phyloP scores from a whole-genome alignment of 768 basidiomycete species.

The Termitomyces sp. region DNA sequence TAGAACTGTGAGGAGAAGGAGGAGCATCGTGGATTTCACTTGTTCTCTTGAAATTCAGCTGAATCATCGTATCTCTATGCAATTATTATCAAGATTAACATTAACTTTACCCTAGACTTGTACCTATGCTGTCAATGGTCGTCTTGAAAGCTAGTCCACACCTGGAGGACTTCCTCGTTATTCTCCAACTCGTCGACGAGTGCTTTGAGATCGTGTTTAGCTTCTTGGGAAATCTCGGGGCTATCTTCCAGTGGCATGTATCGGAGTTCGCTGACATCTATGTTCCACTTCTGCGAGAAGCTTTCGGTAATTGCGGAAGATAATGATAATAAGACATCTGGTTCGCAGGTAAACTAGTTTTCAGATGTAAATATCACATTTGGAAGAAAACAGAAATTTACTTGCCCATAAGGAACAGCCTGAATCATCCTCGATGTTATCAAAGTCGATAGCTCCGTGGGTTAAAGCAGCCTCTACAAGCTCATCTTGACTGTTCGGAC shows the following conservation, averaged over 20 bases:
- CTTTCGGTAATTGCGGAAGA: slow-evolving; percentile 26
- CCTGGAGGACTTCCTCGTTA: slow-evolving; percentile 50
- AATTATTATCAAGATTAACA: background rate
- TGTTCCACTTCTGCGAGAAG: slow-evolving; percentile 12
- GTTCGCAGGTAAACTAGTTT: slow-evolving; percentile 40
- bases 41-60: background rate
- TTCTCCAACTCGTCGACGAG: slow-evolving; percentile 50
- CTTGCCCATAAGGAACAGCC: slow-evolving; percentile 8
- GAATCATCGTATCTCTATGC: background rate
- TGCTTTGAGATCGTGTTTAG: slow-evolving; percentile 30
- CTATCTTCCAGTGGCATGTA: slow-evolving; percentile 44
- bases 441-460: slow-evolving; percentile 17
- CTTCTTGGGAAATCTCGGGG: slow-evolving; percentile 30
- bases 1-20: slow-evolving; percentile 7
- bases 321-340: slow-evolving; percentile 31
- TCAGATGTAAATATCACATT: background rate
- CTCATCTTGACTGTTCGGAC: slow-evolving; percentile 26
- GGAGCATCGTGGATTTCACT: slow-evolving; percentile 12
- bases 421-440: slow-evolving; percentile 1
- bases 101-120: background rate
- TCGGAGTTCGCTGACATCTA: slow-evolving; percentile 32
- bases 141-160: slow-evolving; percentile 50
- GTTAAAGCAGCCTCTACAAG: slow-evolving; percentile 14
- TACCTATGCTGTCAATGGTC: slow-evolving; percentile 1
- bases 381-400: background rate